These are phyloP conservation scores for Cenchrus americanus DNA, from an alignment of 176 grass and related monocot species.

Conservation along the genomic window DNA sequence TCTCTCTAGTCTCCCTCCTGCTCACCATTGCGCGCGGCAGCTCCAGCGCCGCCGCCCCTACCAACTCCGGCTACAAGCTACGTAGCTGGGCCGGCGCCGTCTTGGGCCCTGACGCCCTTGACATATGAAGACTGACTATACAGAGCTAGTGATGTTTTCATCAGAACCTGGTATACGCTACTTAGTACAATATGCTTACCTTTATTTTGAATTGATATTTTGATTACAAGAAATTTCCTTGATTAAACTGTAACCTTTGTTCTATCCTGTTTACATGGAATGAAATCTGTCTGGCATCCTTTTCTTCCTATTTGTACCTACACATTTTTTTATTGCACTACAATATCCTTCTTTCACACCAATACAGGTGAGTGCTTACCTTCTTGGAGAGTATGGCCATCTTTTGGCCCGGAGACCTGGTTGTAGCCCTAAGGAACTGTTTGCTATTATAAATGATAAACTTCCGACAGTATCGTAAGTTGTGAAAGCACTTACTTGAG, in stretches of 20 bases:
- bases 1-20: no score
- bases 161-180: neutral
- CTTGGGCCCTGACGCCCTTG: no score
- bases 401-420: conserved; percentile 89
- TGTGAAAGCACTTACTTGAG: conserved; percentile 30
- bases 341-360: conserved; percentile 25
- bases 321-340: conserved; percentile 27
- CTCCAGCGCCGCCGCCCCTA: no score
- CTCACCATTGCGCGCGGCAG: no score
- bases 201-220: conserved; percentile 3
- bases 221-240: conserved; percentile 15
- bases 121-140: neutral
- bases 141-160: conserved; percentile 9
- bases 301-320: conserved; percentile 4
- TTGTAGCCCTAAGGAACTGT: conserved; percentile 97
- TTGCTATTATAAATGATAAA: conserved; percentile 91
- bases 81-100: no score
- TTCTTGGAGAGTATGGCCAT: conserved; percentile 99
- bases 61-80: no score
- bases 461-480: conserved; percentile 95
- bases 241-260: conserved; percentile 27
- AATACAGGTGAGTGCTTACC: conserved; percentile 94
- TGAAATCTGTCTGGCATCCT: conserved; percentile 19
- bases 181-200: neutral
- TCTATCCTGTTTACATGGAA: conserved; percentile 16